A percentile compares a stretch with the other conserved stretches of the same genome.
These are phyloP conservation scores for Xylaria grammica DNA, from an alignment of 495 filamentous ascomycete species.

Conservation along the genomic window DNA sequence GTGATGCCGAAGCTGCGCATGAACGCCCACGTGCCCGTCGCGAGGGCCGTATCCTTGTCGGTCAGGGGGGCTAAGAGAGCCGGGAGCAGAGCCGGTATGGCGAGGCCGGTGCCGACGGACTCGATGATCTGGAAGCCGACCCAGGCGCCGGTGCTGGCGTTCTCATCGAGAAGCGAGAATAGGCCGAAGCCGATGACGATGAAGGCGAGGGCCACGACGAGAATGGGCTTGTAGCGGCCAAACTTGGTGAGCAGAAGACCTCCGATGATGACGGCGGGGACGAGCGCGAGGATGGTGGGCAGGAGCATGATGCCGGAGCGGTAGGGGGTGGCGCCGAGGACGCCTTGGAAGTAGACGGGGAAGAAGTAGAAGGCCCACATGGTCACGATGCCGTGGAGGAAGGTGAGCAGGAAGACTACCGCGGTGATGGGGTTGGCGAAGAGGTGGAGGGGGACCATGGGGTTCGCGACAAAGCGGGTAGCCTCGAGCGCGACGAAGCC, in stretches of 20 bases:
- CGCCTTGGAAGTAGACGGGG: slow-evolving; percentile 51
- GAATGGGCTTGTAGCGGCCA: slow-evolving; percentile 47
- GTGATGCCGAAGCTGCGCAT: slow-evolving; percentile 46
- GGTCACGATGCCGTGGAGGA: slow-evolving; percentile 18
- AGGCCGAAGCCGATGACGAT: slow-evolving; percentile 45
- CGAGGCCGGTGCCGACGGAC: slow-evolving; percentile 30
- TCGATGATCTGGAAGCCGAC: slow-evolving; percentile 31
- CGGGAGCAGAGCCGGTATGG: slow-evolving; percentile 31
- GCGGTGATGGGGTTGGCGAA: slow-evolving; percentile 24
- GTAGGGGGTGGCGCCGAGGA: slow-evolving; percentile 33
- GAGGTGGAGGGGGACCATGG: slow-evolving; percentile 20
- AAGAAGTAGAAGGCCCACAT: slow-evolving; percentile 47
- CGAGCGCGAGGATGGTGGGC: slow-evolving; percentile 35
- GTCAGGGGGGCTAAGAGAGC: slow-evolving; percentile 36
- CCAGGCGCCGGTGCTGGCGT: slow-evolving; percentile 36
- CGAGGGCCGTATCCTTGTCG: slow-evolving; percentile 39
- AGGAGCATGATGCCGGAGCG: slow-evolving; percentile 44
- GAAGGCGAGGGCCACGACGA: slow-evolving; percentile 38
- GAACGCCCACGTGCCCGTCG: slow-evolving; percentile 45
- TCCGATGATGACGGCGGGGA: slow-evolving; percentile 34
- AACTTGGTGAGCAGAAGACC: slow-evolving; percentile 43
- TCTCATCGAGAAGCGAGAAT: slow-evolving; percentile 37
- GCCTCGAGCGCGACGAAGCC: slow-evolving; percentile 32
- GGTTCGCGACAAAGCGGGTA: slow-evolving; percentile 14
- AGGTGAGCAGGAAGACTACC: slow-evolving; percentile 19